phyloP scores from a whole-genome alignment of 805 yeast genomes.

The Teunomyces cretensis region DNA sequence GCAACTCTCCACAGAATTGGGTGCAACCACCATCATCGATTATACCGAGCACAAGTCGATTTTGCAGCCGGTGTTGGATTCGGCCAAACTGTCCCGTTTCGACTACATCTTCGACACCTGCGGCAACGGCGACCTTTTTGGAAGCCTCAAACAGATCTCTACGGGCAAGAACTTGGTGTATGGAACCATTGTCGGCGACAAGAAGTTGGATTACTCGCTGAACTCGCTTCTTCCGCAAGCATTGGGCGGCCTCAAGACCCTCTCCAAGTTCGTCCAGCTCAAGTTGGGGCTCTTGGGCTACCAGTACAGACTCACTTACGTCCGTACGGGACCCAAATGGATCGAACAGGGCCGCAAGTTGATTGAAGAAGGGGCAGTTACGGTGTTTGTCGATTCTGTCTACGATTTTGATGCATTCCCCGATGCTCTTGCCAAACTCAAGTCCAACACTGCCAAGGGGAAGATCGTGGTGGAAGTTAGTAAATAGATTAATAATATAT shows the following conservation, averaged over 20 bases:
- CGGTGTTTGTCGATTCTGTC: slow-evolving; percentile 54
- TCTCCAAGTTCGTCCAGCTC: slow-evolving; percentile 9
- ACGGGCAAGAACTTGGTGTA: slow-evolving; percentile 37
- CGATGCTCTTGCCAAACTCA: slow-evolving; percentile 50
- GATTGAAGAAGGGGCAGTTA: slow-evolving; percentile 44
- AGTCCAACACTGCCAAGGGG: slow-evolving; percentile 56
- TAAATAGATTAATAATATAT: not conserved
- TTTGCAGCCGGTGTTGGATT: slow-evolving; percentile 32
- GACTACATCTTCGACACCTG: slow-evolving; percentile 66
- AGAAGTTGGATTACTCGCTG: slow-evolving; percentile 32
- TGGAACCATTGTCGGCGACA: slow-evolving; percentile 60
- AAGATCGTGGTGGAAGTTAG: slow-evolving; percentile 52
- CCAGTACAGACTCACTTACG: slow-evolving; percentile 26
- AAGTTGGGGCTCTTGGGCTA: slow-evolving; percentile 20
- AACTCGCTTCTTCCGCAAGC: not conserved
- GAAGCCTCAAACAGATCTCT: slow-evolving; percentile 35
- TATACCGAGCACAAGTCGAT: slow-evolving; percentile 47
- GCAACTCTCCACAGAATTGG: slow-evolving; percentile 44
- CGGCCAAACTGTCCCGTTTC: slow-evolving; percentile 40
- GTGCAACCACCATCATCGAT: slow-evolving; percentile 64
- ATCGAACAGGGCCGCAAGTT: slow-evolving; percentile 33
- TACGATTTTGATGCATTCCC: slow-evolving; percentile 48
- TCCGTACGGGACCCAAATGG: slow-evolving; percentile 6
- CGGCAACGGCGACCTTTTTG: slow-evolving; percentile 54
- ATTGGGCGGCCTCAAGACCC: not conserved